A percentile compares a stretch with the other conserved stretches of the same genome.
Conservation (phyloP, 352 stramenopile genomes). For the Elongisporangium undulatum region DNA sequence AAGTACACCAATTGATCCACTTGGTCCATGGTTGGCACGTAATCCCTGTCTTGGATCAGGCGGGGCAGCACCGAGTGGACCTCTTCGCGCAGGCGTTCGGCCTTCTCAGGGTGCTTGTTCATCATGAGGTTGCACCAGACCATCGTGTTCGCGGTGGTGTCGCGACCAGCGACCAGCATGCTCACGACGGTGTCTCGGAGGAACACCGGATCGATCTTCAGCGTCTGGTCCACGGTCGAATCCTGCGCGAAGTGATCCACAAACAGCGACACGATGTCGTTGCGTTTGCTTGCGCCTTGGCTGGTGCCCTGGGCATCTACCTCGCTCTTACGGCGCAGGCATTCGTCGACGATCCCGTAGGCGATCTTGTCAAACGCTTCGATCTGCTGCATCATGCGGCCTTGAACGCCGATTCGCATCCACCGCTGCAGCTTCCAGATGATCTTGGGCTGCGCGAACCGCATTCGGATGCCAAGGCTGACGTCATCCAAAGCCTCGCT, state of each 20-base stretch:
- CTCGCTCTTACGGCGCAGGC: background rate
- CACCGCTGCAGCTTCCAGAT: constrained; percentile 15
- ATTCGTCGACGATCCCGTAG: constrained; percentile 6
- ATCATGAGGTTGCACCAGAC: constrained; percentile 68
- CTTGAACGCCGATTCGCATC: constrained; percentile 11
- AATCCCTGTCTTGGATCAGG: constrained; percentile 13
- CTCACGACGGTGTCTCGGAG: constrained; percentile 46
- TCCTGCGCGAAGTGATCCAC: constrained; percentile 6
- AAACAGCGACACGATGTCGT: constrained; percentile 18
- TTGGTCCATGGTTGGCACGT: constrained; percentile 42
- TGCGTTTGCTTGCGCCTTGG: background rate
- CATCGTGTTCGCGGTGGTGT: constrained; percentile 42
- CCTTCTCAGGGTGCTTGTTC: constrained; percentile 34
- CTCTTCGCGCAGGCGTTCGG: constrained; percentile 36
- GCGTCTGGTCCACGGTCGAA: constrained; percentile 19
- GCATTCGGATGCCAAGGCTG: background rate
- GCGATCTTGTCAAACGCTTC: constrained; percentile 6
- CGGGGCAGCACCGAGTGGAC: constrained; percentile 34
- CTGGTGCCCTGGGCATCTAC: background rate
- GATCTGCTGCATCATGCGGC: constrained; percentile 4
- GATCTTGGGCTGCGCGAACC: constrained; percentile 10
- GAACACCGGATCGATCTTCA: constrained; percentile 29
- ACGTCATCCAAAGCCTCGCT: background rate
- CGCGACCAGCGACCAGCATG: constrained; percentile 47
- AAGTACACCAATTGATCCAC: constrained; percentile 49